phyloP scores from a whole-genome alignment of 192 early-diverging fungal genomes.

The Spinellus fusiger region DNA sequence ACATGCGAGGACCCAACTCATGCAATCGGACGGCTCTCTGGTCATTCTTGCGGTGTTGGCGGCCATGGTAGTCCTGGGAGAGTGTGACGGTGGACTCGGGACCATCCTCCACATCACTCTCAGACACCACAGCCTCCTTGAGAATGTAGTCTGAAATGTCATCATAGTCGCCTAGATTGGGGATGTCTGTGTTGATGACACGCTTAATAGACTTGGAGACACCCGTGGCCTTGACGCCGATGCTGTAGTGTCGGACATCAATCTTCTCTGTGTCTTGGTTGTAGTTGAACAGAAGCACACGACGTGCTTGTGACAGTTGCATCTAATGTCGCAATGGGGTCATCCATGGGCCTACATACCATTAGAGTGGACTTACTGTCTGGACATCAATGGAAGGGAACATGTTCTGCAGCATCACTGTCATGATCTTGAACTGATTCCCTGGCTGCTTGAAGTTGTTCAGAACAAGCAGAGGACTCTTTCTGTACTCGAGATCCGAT shows the following conservation, averaged over 20 bases:
- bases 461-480: slow-evolving; percentile 75
- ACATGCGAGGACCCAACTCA: slow-evolving; percentile 91
- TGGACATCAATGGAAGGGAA: slow-evolving; percentile 94
- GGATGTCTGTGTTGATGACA: slow-evolving; percentile 71
- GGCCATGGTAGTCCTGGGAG: slow-evolving; percentile 74
- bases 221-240: slow-evolving; percentile 83
- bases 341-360: slow-evolving; percentile 6
- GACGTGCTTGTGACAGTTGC: slow-evolving; percentile 81
- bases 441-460: slow-evolving; percentile 71
- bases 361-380: slow-evolving; percentile 48
- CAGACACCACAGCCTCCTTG: slow-evolving; percentile 73
- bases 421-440: slow-evolving; percentile 86
- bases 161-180: slow-evolving; percentile 69
- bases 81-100: slow-evolving; percentile 82
- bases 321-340: slow-evolving; percentile 46
- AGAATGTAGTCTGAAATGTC: slow-evolving; percentile 94
- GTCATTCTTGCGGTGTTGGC: slow-evolving; percentile 66
- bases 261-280: slow-evolving; percentile 76
- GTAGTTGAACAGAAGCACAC: slow-evolving; percentile 90
- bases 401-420: slow-evolving; percentile 94
- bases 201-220: slow-evolving; percentile 87
- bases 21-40: slow-evolving; percentile 79
- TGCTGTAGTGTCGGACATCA: slow-evolving; percentile 91
- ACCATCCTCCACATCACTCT: slow-evolving; percentile 91
- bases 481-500: slow-evolving; percentile 70